These are phyloP conservation scores for Kwoniella bestiolae DNA, from an alignment of 768 basidiomycete species.

Conservation along the genomic window DNA sequence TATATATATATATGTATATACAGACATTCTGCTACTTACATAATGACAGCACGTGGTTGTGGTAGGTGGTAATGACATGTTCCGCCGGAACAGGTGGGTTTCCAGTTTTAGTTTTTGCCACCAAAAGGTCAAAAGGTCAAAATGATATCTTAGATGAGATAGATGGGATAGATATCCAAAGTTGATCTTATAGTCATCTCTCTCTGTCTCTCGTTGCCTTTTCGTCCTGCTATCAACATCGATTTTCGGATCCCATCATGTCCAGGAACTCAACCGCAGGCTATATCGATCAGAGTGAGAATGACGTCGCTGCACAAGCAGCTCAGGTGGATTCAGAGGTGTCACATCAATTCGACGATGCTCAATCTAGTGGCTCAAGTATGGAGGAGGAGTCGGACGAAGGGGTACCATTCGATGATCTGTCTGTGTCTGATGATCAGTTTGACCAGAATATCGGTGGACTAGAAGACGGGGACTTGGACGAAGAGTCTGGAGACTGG, in stretches of 20 bases:
- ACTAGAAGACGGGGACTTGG: background rate
- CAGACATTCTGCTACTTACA: too few relatives aligned
- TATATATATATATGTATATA: too few relatives aligned
- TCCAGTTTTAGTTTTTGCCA: too few relatives aligned
- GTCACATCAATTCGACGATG: constrained; percentile 21
- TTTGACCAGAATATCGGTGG: background rate
- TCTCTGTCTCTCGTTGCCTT: too few relatives aligned
- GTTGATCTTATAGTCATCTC: too few relatives aligned
- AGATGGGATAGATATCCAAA: too few relatives aligned
- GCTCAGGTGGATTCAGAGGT: background rate
- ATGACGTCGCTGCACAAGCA: too few relatives aligned
- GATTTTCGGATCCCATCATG: background rate
- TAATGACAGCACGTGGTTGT: too few relatives aligned
- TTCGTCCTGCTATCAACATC: background rate
- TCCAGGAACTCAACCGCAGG: constrained; percentile 6
- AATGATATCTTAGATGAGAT: too few relatives aligned
- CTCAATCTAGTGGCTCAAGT: constrained; percentile 31
- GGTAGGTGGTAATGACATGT: too few relatives aligned
- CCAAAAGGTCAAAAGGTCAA: too few relatives aligned
- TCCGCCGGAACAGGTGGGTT: too few relatives aligned
- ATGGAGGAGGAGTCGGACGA: constrained; percentile 33
- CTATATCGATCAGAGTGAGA: constrained; percentile 19
- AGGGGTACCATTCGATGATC: constrained; percentile 19
- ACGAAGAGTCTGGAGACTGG: constrained; percentile 39
- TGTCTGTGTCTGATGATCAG: background rate